Conservation (phyloP, 495 filamentous ascomycete species). For the Neurospora discreta region DNA sequence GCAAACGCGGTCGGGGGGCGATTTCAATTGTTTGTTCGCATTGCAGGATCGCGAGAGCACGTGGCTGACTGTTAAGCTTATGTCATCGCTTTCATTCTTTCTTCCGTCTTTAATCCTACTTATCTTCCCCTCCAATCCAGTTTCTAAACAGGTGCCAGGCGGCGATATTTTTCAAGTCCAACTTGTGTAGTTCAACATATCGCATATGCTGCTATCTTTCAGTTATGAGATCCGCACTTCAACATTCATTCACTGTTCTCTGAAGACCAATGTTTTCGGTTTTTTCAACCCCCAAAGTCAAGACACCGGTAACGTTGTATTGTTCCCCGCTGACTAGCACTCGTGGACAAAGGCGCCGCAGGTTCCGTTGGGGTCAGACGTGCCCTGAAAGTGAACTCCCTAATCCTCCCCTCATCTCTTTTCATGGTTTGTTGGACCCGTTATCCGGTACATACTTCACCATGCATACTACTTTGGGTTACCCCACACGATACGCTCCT, state of each 20-base stretch:
- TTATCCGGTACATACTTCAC: no score
- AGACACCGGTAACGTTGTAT: neutral
- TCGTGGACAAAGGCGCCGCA: neutral
- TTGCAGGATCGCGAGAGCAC: slow-evolving; percentile 5
- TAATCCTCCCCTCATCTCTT: neutral
- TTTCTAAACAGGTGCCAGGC: neutral
- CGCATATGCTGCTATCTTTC: neutral
- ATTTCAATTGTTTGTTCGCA: neutral
- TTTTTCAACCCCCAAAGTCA: neutral
- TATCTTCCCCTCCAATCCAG: no score
- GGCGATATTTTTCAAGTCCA: no score
- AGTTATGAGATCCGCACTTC: neutral
- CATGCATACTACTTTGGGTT: neutral
- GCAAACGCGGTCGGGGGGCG: neutral
- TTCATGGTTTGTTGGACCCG: neutral
- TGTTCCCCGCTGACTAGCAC: neutral
- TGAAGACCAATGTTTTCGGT: neutral
- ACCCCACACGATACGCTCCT: neutral
- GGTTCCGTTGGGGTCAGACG: neutral
- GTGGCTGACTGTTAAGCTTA: slow-evolving; percentile 2
- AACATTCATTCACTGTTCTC: neutral
- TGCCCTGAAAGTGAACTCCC: neutral
- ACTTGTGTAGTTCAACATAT: neutral
- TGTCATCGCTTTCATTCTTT: neutral
- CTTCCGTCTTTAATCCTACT: neutral